Evolutionary conservation across 2,329 filamentous ascomycete species (phyloP), one percentile per base, ranked within the genome.

Genomic region (Penicillium sp.): DNA sequence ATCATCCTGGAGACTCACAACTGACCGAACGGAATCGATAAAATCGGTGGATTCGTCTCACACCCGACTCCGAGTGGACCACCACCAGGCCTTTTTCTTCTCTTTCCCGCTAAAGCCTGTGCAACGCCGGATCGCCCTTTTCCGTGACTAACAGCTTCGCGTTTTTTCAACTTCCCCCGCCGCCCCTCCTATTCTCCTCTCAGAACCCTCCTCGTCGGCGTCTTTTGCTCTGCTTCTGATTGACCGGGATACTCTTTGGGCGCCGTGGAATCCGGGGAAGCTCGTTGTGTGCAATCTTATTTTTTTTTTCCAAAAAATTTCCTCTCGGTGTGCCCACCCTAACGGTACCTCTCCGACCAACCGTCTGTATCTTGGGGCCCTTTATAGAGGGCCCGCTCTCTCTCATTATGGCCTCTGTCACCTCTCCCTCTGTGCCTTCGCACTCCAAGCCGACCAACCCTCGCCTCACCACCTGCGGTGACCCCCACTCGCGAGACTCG

Each of bases 61-160:
- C 29, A 33, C 21, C 28, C 33, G 36, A 39, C 39, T 36, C n/a
- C n/a, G n/a, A 26, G 41, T 30, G 35, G 45, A 38, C 39, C 38
- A n/a, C n/a, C n/a, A n/a, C n/a, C n/a, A n/a, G n/a, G n/a, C n/a
- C n/a, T n/a, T 14, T 27, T 39, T 23, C 36, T 31, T 33, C 30
- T n/a, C n/a, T n/a, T n/a, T n/a, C n/a, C n/a, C n/a, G n/a, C n/a
- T n/a, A n/a, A n/a, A n/a, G 31, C 41, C 36, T 32, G 36, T 45
- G 37, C 41, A 43, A 53, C 48, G 30, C 30, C 48, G 51, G 46
- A 29, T 44, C 48, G 43, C 15, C 31, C 39, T 48, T 54, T 59
- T 62, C 54, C 50, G 59, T 64, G 59, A 63, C 61, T 64, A 63
- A 64, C 59, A 61, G 59, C 53, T 59, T 59, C 39, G 36, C 41